Evolutionary conservation across 495 filamentous ascomycete species (phyloP), one percentile per base, ranked within the genome.

Genomic region (Cenococcum geophilum): DNA sequence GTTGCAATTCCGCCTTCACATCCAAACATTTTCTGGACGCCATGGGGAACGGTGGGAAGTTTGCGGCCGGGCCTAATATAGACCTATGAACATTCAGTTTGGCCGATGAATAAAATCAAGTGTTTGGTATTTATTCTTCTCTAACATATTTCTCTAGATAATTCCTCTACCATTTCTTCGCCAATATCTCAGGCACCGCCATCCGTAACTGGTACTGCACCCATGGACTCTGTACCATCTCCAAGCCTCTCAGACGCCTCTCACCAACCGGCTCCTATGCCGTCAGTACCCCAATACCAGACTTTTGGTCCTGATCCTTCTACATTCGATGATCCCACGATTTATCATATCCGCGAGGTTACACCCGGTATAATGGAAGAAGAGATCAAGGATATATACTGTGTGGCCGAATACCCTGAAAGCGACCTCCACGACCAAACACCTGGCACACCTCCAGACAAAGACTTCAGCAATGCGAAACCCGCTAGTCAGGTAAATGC

Each of bases 401-500:
- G 88, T 12, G 93, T 99, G 6, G 83, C 89, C 6, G 75, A 78
- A 5, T 99, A 95, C 70, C 93, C 93, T 0, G 76, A 79, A 32
- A 83, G 80, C 58, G 89, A 97, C 70, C 80, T 99, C 1, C 76
- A 80, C 42, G 85, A 95, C 65, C 81, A 92, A 63, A 93, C 95
- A 65, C 87, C 91, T 40, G 95, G 93, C 48, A 84, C 86, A 20
- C 85, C 90, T 4, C 93, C 93, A 1, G 91, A 97, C 71, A 88
- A 87, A 71, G 95, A 99, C 74, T 97, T 95, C 65, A 95, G 89
- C 66, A 96, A 86, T 66, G 86, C 91, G 16, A 97, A 99, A 71
- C 91, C 92, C 9, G 84, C 84, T 9, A 95, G 92, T 63, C 95
- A 97, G 74, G 93, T 96, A 71, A 89, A 84, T 71, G 89, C 90